These are phyloP conservation scores for Platanthera guangdongensis DNA, from an alignment of 106 monocot genomes.

Conservation along the genomic window DNA sequence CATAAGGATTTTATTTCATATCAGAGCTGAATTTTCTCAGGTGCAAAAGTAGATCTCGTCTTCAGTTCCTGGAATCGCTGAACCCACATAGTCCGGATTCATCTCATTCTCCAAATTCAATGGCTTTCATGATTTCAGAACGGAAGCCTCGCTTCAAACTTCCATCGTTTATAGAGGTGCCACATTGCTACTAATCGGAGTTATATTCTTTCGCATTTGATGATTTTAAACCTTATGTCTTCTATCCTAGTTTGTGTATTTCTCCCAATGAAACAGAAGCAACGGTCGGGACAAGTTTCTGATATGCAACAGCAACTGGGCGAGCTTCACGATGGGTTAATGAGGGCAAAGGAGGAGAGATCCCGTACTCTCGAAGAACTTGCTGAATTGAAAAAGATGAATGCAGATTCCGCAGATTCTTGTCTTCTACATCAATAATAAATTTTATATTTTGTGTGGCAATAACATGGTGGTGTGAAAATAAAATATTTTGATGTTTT, in stretches of 20 bases:
- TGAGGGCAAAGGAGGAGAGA: constrained; percentile 43
- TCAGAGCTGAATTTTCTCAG: not conserved
- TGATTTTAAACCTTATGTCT: not conserved
- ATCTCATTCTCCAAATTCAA: not conserved
- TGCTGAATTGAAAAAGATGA: constrained; percentile 20
- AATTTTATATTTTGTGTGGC: too few relatives aligned
- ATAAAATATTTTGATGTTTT: too few relatives aligned
- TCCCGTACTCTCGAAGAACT: constrained; percentile 31
- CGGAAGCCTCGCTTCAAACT: not conserved
- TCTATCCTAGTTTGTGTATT: not conserved
- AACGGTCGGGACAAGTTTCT: constrained; percentile 7
- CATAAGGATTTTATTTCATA: not conserved
- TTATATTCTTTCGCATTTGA: not conserved
- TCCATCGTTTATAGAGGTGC: not conserved
- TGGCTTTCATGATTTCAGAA: not conserved
- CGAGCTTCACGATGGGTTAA: constrained; percentile 50
- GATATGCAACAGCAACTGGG: constrained; percentile 32
- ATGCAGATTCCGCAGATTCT: not conserved
- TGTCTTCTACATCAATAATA: too few relatives aligned
- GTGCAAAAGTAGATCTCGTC: not conserved
- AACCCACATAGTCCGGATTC: not conserved
- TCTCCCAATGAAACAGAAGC: constrained; percentile 1
- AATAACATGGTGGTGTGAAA: too few relatives aligned
- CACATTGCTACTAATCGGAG: not conserved
- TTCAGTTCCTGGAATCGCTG: not conserved